phyloP scores from a whole-genome alignment of 768 basidiomycete genomes.

The Candolleomyces eurysporus region DNA sequence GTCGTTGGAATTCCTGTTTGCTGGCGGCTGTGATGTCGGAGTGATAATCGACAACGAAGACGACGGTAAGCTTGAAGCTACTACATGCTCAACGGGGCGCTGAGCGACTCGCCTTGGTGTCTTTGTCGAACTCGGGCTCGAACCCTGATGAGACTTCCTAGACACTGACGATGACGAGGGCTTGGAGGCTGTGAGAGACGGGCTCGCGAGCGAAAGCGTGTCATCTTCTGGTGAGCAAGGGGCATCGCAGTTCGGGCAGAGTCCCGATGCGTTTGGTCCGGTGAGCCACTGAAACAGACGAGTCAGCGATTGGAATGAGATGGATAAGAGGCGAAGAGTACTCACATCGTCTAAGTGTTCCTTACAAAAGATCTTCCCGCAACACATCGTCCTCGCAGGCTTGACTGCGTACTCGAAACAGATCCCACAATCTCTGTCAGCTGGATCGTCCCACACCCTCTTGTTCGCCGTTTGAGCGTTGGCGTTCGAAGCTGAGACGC shows the following conservation, averaged over 20 bases:
- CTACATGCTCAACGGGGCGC: too few relatives aligned
- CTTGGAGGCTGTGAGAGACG: not conserved
- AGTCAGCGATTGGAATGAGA: not conserved
- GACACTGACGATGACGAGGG: too few relatives aligned
- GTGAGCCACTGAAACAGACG: constrained; percentile 27
- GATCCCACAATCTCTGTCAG: constrained; percentile 29
- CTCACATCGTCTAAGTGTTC: constrained; percentile 31
- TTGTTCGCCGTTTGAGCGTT: not conserved
- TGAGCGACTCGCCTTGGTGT: too few relatives aligned
- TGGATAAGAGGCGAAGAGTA: not conserved
- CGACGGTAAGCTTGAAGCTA: too few relatives aligned
- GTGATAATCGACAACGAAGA: too few relatives aligned
- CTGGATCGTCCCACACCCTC: constrained; percentile 13
- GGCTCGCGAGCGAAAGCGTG: constrained; percentile 24
- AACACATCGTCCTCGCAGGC: constrained; percentile 29
- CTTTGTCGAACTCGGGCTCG: too few relatives aligned
- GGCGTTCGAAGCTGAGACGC: too few relatives aligned
- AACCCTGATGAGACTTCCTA: too few relatives aligned
- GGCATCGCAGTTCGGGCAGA: constrained; percentile 32
- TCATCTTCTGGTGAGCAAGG: constrained; percentile 23
- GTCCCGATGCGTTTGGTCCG: constrained; percentile 28
- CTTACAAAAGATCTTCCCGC: constrained; percentile 29
- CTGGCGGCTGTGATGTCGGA: too few relatives aligned
- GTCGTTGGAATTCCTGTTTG: too few relatives aligned
- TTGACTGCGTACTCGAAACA: constrained; percentile 32